Percentiles rank a stretch among this genome's conserved stretches.
These are phyloP conservation scores for Nevesoporus exiguus DNA, from an alignment of 768 basidiomycete genomes.

Conservation along the genomic window DNA sequence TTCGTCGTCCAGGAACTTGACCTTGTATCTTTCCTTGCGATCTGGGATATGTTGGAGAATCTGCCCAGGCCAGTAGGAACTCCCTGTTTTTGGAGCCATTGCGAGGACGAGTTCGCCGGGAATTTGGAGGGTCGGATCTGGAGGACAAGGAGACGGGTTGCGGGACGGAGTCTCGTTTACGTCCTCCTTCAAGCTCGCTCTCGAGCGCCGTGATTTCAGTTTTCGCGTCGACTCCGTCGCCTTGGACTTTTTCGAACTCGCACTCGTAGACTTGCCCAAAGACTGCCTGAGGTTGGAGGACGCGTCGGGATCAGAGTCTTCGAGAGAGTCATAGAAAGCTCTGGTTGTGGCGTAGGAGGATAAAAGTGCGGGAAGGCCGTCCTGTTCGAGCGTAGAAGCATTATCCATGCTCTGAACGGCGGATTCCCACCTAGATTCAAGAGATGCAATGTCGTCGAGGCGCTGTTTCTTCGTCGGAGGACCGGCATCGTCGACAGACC, in stretches of 20 bases:
- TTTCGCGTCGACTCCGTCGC: conserved; percentile 11
- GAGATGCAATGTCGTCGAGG: conserved; percentile 19
- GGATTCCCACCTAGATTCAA: conserved; percentile 42
- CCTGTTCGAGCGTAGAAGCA: conserved; percentile 41
- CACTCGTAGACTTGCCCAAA: background rate
- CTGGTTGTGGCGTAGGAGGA: conserved; percentile 27
- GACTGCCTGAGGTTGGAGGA: conserved; percentile 13
- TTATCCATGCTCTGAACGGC: conserved; percentile 47
- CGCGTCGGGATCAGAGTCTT: conserved; percentile 23
- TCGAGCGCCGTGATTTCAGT: conserved; percentile 17
- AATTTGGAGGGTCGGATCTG: conserved; percentile 50
- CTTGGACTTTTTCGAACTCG: conserved; percentile 7
- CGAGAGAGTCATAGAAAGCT: conserved; percentile 26
- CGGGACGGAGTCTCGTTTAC: conserved; percentile 1
- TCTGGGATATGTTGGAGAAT: conserved; percentile 46
- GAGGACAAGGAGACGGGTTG: conserved; percentile 39
- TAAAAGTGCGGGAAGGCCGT: conserved; percentile 46
- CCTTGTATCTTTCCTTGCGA: conserved; percentile 46
- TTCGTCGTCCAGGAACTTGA: conserved; percentile 58
- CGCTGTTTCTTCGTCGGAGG: conserved; percentile 50
- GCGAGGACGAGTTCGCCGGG: conserved; percentile 70
- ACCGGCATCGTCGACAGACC: background rate
- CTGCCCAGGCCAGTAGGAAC: conserved; percentile 64
- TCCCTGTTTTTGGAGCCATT: conserved; percentile 28
- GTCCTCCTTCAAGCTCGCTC: conserved; percentile 15